A percentile compares a stretch with the other conserved stretches of the same genome.
phyloP scores from a whole-genome alignment of 2,329 filamentous ascomycete species.

The Penicillium sp. region DNA sequence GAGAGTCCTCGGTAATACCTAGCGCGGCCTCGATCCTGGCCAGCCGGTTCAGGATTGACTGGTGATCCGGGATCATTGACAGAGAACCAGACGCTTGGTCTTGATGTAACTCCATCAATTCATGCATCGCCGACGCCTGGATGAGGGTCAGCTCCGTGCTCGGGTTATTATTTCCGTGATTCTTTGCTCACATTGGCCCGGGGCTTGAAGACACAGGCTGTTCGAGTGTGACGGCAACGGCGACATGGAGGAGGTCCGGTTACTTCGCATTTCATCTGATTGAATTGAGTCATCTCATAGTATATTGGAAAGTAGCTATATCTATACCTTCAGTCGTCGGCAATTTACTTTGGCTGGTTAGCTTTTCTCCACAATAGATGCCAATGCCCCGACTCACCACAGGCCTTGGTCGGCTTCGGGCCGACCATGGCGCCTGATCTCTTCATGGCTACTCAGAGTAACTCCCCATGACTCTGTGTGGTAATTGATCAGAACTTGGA shows the following conservation, averaged over 20 bases:
- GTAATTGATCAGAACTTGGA: not conserved
- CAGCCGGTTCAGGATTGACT: conserved; percentile 19
- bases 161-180: not conserved
- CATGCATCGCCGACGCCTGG: conserved; percentile 23
- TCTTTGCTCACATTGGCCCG: conserved; percentile 21
- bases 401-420: conserved; percentile 28
- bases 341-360: conserved; percentile 23
- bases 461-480: not conserved
- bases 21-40: conserved; percentile 21
- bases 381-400: conserved; percentile 17
- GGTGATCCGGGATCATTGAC: conserved; percentile 10
- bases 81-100: conserved; percentile 1
- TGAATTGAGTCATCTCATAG: not conserved
- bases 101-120: conserved; percentile 11
- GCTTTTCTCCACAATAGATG: not conserved
- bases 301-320: not conserved
- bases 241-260: conserved; percentile 24
- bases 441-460: conserved; percentile 13
- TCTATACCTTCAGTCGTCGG: conserved; percentile 23
- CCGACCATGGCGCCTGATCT: conserved; percentile 14
- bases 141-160: not conserved
- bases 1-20: conserved; percentile 14
- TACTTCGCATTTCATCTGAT: conserved; percentile 26
- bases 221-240: conserved; percentile 20
- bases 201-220: conserved; percentile 24